Percentiles rank a stretch among this genome's conserved stretches.
Evolutionary conservation across 192 early-diverging fungal genomes (phyloP).

Genomic region (Gigaspora rosea): DNA sequence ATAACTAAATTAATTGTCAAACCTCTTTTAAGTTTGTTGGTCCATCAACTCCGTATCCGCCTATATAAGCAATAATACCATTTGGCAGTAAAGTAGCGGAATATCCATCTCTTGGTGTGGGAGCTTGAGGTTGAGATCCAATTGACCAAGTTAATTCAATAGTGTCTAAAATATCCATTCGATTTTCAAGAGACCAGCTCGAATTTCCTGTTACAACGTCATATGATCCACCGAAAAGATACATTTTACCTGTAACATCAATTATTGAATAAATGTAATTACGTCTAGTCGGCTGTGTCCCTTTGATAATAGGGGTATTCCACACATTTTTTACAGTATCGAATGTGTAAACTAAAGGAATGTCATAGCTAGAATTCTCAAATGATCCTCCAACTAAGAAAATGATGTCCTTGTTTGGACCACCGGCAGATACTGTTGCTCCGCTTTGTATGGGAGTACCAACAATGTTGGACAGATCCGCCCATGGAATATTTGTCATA

Average conservation of each 20-base stretch:
- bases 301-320: neutral
- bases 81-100: neutral
- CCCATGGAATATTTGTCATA: neutral
- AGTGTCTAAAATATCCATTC: neutral
- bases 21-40: neutral
- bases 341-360: no score
- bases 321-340: no score
- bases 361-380: neutral
- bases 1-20: neutral
- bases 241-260: slow-evolving; percentile 4
- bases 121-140: neutral
- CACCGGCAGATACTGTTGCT: neutral
- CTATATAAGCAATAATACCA: slow-evolving; percentile 2
- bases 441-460: neutral
- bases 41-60: neutral
- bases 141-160: neutral
- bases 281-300: neutral
- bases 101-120: neutral
- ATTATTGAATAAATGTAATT: no score
- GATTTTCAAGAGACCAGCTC: neutral
- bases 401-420: no score
- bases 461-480: neutral
- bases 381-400: neutral
- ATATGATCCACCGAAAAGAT: neutral
- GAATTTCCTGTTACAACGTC: no score